phyloP scores from a whole-genome alignment of 106 monocot species.

The Dendrobium catenatum region DNA sequence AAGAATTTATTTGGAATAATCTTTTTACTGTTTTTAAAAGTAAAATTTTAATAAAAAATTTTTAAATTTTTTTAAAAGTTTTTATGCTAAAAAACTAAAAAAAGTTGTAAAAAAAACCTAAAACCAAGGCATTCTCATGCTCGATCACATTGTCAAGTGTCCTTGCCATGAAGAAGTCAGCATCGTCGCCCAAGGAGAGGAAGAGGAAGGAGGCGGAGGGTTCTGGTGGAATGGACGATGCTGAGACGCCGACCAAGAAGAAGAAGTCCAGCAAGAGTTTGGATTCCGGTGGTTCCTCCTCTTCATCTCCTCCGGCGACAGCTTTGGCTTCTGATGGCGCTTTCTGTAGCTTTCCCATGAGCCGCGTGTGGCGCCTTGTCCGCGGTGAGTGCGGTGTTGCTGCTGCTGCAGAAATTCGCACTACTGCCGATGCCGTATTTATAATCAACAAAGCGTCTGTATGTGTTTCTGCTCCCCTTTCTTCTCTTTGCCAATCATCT shows the following conservation, averaged over 20 bases:
- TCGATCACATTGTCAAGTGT: too few species aligned
- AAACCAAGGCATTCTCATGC: too few species aligned
- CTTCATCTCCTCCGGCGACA: not conserved
- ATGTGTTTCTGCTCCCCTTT: not conserved
- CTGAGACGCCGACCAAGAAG: not conserved
- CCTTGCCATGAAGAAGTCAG: not conserved
- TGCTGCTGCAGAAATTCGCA: conserved; percentile 8
- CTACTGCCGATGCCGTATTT: conserved; percentile 44
- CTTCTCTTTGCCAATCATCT: not conserved
- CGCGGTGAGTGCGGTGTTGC: conserved; percentile 20
- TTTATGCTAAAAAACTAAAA: too few species aligned
- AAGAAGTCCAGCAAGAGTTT: conserved; percentile 9
- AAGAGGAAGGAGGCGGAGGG: not conserved
- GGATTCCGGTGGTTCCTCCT: not conserved
- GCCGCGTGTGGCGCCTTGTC: conserved; percentile 39
- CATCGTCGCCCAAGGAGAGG: not conserved
- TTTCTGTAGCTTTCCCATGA: conserved; percentile 32
- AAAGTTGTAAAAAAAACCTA: too few species aligned
- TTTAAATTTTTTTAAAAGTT: too few species aligned
- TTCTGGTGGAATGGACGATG: not conserved
- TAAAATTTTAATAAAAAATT: too few species aligned
- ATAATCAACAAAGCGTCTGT: conserved; percentile 62
- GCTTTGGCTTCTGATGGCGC: not conserved
- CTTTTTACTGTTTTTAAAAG: too few species aligned
- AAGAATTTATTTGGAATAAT: too few species aligned